These are phyloP conservation scores for Salvia sclarea DNA, from an alignment of 305 asterid genomes.

Conservation along the genomic window DNA sequence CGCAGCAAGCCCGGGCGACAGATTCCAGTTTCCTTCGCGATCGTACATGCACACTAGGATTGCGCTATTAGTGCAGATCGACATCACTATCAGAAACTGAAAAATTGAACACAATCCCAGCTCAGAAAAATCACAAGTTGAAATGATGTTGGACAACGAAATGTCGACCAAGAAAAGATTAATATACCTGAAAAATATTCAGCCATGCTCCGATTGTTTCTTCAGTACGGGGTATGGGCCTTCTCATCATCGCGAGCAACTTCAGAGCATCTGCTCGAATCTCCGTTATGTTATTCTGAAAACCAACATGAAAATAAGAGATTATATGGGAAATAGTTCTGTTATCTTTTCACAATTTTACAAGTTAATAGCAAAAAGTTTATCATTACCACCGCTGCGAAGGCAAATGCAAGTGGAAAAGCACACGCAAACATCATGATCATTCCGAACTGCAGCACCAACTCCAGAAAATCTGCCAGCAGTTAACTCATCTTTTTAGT, in stretches of 20 bases:
- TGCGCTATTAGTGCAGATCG: constrained; percentile 83
- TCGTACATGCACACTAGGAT: constrained; percentile 86
- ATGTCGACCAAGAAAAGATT: not conserved
- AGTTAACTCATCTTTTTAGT: constrained; percentile 15
- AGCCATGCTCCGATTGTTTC: constrained; percentile 98
- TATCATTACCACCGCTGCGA: constrained; percentile 72
- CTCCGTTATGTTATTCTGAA: constrained; percentile 81
- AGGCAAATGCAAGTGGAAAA: constrained; percentile 87
- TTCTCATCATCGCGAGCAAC: constrained; percentile 80
- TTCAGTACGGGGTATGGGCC: constrained; percentile 84
- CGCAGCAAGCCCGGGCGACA: constrained; percentile 90
- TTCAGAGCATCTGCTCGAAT: constrained; percentile 91
- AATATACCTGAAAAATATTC: constrained; percentile 80
- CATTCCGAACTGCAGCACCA: constrained; percentile 94
- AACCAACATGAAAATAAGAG: constrained; percentile 12
- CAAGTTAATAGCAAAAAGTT: not conserved
- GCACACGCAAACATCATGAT: constrained; percentile 99
- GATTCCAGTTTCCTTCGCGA: constrained; percentile 73
- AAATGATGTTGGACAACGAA: constrained; percentile 15
- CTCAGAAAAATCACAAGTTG: constrained; percentile 9
- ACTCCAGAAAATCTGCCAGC: constrained; percentile 81
- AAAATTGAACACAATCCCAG: constrained; percentile 30
- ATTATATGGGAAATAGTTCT: not conserved
- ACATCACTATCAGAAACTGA: constrained; percentile 85
- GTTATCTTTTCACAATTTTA: not conserved